A percentile compares a stretch with the other conserved stretches of the same genome.
phyloP scores from a whole-genome alignment of 2,329 filamentous ascomycete species.

The Paecilomyces variotii region DNA sequence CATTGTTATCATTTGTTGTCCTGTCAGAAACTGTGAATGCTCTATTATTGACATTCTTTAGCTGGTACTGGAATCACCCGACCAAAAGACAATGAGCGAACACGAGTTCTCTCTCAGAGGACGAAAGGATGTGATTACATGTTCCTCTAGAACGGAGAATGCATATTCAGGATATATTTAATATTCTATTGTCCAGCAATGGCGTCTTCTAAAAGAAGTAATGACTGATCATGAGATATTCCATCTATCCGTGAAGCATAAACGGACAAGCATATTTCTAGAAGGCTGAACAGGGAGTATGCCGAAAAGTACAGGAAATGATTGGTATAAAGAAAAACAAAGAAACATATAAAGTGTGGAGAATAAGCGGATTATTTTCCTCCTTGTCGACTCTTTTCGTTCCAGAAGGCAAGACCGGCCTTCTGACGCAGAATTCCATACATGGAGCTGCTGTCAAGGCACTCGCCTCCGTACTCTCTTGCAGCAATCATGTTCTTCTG shows the following conservation, averaged over 20 bases:
- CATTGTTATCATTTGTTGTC: too few relatives aligned
- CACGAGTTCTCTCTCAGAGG: too few relatives aligned
- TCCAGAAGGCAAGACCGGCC: conserved; percentile 30
- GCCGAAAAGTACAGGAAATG: background rate
- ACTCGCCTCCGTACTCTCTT: conserved; percentile 28
- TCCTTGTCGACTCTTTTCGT: conserved; percentile 25
- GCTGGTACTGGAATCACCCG: too few relatives aligned
- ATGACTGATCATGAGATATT: background rate
- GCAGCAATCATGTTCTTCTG: conserved; percentile 28
- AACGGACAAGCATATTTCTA: background rate
- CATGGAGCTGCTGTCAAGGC: conserved; percentile 32
- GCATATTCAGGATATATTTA: background rate
- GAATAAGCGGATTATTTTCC: background rate
- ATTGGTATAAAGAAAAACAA: background rate
- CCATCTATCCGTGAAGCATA: background rate
- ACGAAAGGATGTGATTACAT: background rate
- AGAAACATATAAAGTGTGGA: background rate
- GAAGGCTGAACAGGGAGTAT: background rate
- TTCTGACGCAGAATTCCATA: conserved; percentile 29
- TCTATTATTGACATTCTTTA: too few relatives aligned
- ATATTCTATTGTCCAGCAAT: background rate
- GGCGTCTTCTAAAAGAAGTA: background rate
- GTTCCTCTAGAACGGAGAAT: background rate
- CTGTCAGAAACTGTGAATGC: too few relatives aligned
- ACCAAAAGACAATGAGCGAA: too few relatives aligned